Percentiles rank a stretch among this genome's conserved stretches.
phyloP scores from a whole-genome alignment of 2,329 filamentous ascomycete genomes.

The Colletotrichum caudatum region DNA sequence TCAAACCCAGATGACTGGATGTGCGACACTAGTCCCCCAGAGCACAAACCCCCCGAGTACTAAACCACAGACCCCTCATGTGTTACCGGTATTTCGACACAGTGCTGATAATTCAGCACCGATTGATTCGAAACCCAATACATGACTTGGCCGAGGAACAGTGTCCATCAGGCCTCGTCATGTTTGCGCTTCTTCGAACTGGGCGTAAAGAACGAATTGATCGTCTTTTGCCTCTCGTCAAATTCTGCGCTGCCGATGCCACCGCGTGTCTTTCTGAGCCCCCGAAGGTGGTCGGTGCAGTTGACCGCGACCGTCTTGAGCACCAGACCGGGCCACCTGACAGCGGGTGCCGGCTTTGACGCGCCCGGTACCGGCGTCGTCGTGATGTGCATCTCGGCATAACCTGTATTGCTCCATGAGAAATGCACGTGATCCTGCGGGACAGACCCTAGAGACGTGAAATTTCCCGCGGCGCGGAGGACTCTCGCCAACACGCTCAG shows the following conservation, averaged over 20 bases:
- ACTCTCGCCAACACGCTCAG: conserved; percentile 77
- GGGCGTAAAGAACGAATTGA: conserved; percentile 78
- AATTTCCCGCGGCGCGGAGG: conserved; percentile 35
- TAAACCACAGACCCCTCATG: background rate
- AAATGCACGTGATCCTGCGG: conserved; percentile 47
- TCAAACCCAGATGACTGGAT: background rate
- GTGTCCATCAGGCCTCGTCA: conserved; percentile 43
- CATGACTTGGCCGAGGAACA: background rate
- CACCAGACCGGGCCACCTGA: conserved; percentile 56
- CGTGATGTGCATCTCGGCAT: conserved; percentile 50
- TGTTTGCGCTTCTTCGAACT: conserved; percentile 63
- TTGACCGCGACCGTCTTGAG: conserved; percentile 73
- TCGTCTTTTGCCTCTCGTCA: conserved; percentile 79
- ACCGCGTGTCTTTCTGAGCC: conserved; percentile 82
- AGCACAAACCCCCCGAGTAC: no score
- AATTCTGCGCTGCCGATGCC: conserved; percentile 84
- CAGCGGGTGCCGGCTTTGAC: conserved; percentile 41
- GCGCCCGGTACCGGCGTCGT: background rate
- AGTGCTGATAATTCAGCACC: background rate
- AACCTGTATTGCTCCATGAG: conserved; percentile 67
- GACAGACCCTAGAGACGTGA: conserved; percentile 40
- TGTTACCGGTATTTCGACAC: background rate
- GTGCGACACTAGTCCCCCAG: background rate
- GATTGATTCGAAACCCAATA: background rate
- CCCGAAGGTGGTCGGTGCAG: conserved; percentile 75